phyloP scores from a whole-genome alignment of 306 rosid genomes.

The Ormosia semicastrata region DNA sequence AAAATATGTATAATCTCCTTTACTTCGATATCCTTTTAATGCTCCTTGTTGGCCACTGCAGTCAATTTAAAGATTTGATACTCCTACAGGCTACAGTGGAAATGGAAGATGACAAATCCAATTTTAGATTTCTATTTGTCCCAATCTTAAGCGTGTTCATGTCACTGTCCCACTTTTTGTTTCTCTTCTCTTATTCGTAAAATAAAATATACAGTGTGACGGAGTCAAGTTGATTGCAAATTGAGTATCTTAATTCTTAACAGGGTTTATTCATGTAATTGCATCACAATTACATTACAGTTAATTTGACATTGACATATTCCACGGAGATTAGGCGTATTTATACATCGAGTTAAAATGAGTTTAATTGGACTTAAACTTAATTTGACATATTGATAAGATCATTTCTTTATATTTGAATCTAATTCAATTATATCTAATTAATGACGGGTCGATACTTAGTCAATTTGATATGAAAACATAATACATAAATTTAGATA shows the following conservation, averaged over 20 bases:
- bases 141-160: background rate
- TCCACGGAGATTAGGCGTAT: too few species aligned
- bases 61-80: background rate
- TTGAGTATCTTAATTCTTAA: background rate
- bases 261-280: background rate
- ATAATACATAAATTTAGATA: too few species aligned
- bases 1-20: background rate
- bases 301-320: background rate
- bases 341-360: too few species aligned
- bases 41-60: background rate
- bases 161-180: background rate
- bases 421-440: too few species aligned
- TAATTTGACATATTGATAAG: too few species aligned
- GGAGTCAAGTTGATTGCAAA: background rate
- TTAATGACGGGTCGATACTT: too few species aligned
- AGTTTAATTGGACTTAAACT: too few species aligned
- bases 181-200: background rate
- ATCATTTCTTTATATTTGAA: too few species aligned
- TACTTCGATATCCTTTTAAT: background rate
- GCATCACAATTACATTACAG: background rate
- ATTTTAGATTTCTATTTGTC: background rate
- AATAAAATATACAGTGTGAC: background rate
- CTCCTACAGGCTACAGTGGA: background rate
- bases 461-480: too few species aligned
- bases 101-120: background rate